A percentile compares a stretch with the other conserved stretches of the same genome.
These are phyloP conservation scores for Plasmodium fragile DNA, from an alignment of 169 alveolate genomes.

Conservation along the genomic window DNA sequence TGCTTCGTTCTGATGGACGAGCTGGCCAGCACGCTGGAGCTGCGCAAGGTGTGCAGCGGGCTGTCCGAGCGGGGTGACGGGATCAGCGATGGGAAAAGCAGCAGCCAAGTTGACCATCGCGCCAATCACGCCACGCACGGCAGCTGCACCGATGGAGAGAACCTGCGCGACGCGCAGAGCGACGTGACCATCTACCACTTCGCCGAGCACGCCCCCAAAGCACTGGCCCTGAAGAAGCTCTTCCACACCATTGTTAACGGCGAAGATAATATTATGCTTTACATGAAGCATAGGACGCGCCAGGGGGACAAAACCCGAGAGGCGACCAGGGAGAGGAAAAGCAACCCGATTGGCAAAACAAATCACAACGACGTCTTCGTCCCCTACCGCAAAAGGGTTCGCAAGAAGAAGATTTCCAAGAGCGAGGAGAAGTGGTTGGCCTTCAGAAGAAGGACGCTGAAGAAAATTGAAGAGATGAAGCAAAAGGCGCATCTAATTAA, in stretches of 20 bases:
- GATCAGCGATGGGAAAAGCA: neutral
- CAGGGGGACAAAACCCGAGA: neutral
- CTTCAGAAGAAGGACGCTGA: constrained; percentile 61
- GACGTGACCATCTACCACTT: neutral
- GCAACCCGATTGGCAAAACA: neutral
- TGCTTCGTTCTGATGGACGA: constrained; percentile 42
- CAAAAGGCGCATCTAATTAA: constrained; percentile 66
- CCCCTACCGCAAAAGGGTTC: constrained; percentile 16
- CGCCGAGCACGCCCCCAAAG: neutral
- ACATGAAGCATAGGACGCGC: neutral
- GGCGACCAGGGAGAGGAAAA: neutral
- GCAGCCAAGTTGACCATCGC: neutral
- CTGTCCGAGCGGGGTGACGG: constrained; percentile 20
- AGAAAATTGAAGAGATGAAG: constrained; percentile 75
- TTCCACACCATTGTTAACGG: constrained; percentile 41
- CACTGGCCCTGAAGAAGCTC: constrained; percentile 25
- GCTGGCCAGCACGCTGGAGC: constrained; percentile 30
- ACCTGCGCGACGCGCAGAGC: neutral
- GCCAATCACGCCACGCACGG: neutral
- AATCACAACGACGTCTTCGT: neutral
- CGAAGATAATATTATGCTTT: constrained; percentile 25
- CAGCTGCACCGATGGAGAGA: neutral
- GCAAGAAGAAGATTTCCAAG: constrained; percentile 30
- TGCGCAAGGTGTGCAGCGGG: constrained; percentile 28
- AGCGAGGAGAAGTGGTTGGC: constrained; percentile 66